Evolutionary conservation across 805 yeast genomes (phyloP), one percentile per base, ranked within the genome.

Genomic region (Spencermartinsiella europaea): DNA sequence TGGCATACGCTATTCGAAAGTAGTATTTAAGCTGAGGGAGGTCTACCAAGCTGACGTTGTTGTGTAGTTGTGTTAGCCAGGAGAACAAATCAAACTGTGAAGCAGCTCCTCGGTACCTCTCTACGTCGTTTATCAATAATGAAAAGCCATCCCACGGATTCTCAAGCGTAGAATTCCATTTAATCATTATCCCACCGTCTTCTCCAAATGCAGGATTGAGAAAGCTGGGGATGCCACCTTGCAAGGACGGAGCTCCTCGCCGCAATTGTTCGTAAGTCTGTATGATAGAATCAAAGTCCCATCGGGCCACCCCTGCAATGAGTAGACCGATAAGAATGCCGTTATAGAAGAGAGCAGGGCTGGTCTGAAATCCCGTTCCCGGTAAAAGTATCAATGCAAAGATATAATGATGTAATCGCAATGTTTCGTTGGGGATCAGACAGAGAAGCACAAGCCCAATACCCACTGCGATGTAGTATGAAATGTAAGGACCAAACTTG

Each of bases 221-320:
- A 38, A 60, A 52, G 12, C 16, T 19, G 4, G 57, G 54, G n/a
- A 50, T 69, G 0, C 69, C 70, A 1, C 58, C 49, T 38, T 38
- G 25, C 3, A 49, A 38, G 5, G 53, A 21, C 2, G 95, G 90
- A 55, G 85, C 95, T 16, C 84, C 84, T 54, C 97, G 71, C 46
- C 79, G 62, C 38, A 90, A 63, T 2, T 85, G 74, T 3, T 72
- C 66, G 21, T 75, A 75, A 0, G 96, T 86, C 59, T 91, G 96
- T 1, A 85, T 80, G 47, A 91, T 79, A 12, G 96, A 81, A 2
- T 95, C 97, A 58, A 85, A 81, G 46, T 93, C 97, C 99, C 99
- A 91, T 46, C 95, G 71, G 0, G 95, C 79, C 1, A 87, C 80
- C 0, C 99, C 99, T 19, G 90, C 83, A 4, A 89, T 71, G 42